A percentile compares a stretch with the other conserved stretches of the same genome.
Conservation (phyloP, 495 filamentous ascomycete species). For the Tuber calosporum region DNA sequence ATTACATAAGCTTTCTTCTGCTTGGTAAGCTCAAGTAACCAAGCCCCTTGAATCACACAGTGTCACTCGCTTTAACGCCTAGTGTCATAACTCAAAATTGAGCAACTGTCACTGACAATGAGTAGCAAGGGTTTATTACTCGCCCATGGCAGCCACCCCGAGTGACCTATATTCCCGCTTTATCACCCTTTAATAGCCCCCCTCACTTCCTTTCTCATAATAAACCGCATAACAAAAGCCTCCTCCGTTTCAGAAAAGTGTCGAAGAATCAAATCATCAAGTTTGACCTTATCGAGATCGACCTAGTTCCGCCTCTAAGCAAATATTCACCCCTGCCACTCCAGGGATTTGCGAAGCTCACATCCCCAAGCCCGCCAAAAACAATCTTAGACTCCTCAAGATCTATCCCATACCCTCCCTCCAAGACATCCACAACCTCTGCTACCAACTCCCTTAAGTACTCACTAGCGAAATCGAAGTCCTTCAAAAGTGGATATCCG, state of each 20-base stretch:
- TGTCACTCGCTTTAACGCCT: not conserved
- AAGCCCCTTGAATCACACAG: not conserved
- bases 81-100: not conserved
- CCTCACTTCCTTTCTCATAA: not conserved
- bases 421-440: constrained; percentile 7
- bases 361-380: constrained; percentile 8
- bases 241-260: not conserved
- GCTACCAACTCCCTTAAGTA: constrained; percentile 7
- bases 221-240: constrained; percentile 12
- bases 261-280: constrained; percentile 4
- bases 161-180: not conserved
- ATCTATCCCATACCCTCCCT: constrained; percentile 6
- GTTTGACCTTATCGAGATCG: constrained; percentile 1
- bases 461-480: constrained; percentile 3
- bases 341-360: not conserved
- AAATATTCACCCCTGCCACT: not conserved
- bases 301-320: not conserved
- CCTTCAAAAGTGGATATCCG: constrained; percentile 9
- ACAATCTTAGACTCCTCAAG: not conserved
- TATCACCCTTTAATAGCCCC: not conserved
- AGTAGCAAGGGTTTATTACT: not conserved
- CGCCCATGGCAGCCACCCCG: not conserved
- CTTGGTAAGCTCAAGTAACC: not conserved
- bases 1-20: not conserved
- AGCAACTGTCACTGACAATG: not conserved